These are phyloP conservation scores for Calvatia gigantea DNA, from an alignment of 768 basidiomycete genomes.

Conservation along the genomic window DNA sequence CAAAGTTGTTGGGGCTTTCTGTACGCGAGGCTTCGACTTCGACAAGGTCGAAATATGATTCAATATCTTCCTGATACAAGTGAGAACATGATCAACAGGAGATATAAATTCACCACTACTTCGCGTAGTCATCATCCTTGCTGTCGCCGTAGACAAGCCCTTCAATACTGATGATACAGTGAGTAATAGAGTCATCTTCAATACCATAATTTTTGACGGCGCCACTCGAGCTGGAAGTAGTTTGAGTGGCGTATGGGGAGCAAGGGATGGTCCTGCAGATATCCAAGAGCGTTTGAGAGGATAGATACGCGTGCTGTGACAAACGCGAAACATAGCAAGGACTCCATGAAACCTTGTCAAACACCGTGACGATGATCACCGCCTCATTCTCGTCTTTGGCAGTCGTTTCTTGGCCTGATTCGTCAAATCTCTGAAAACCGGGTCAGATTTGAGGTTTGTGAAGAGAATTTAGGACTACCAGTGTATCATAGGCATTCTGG, in stretches of 20 bases:
- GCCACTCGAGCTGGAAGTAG: constrained; percentile 36
- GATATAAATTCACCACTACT: constrained; percentile 25
- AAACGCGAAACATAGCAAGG: constrained; percentile 54
- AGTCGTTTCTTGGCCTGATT: neutral
- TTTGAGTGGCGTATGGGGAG: neutral
- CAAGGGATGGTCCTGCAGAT: constrained; percentile 61
- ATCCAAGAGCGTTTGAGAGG: constrained; percentile 71
- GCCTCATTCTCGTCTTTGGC: constrained; percentile 31
- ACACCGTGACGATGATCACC: constrained; percentile 56
- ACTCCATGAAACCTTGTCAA: constrained; percentile 60
- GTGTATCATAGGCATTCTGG: constrained; percentile 49
- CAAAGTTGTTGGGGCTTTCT: constrained; percentile 40
- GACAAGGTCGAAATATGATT: constrained; percentile 31
- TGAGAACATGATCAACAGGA: neutral
- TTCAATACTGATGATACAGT: constrained; percentile 61
- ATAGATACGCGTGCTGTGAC: constrained; percentile 66
- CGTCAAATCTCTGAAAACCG: constrained; percentile 17
- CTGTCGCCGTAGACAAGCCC: constrained; percentile 57
- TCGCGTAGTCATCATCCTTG: constrained; percentile 51
- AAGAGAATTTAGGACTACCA: constrained; percentile 27
- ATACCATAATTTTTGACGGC: constrained; percentile 13
- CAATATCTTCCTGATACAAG: constrained; percentile 41
- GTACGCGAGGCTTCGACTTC: constrained; percentile 21
- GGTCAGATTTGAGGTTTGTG: neutral
- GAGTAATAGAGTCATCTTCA: constrained; percentile 16